A percentile compares a stretch with the other conserved stretches of the same genome.
phyloP scores from a whole-genome alignment of 106 monocot species.

The Hemerocallis citrina region DNA sequence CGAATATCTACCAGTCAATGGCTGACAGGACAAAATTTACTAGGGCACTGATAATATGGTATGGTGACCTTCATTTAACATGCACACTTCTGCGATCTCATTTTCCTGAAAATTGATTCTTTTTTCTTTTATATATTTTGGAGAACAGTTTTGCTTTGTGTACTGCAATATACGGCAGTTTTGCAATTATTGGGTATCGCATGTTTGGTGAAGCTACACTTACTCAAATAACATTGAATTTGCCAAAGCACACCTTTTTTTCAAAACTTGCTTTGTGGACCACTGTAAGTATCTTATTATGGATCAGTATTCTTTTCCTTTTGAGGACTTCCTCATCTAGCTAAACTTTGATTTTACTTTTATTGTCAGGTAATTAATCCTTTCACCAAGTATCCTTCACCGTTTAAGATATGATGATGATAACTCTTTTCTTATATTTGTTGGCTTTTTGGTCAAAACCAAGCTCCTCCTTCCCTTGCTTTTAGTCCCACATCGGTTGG shows the following conservation, averaged over 20 bases:
- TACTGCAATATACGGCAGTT: slow-evolving; percentile 61
- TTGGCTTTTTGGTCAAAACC: no score
- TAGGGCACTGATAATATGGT: slow-evolving; percentile 53
- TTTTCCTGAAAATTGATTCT: background rate
- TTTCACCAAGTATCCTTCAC: no score
- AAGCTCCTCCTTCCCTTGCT: no score
- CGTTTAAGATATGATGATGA: no score
- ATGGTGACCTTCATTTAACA: background rate
- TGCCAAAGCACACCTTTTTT: slow-evolving; percentile 54
- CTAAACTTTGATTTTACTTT: no score
- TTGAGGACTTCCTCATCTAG: background rate
- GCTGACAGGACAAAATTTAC: slow-evolving; percentile 67
- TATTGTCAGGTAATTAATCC: no score
- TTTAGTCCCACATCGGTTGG: no score
- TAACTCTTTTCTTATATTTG: no score
- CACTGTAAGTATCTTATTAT: slow-evolving; percentile 32
- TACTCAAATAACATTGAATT: slow-evolving; percentile 89
- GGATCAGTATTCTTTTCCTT: background rate
- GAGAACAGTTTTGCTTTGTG: slow-evolving; percentile 75
- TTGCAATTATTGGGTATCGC: slow-evolving; percentile 63
- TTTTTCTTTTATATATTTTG: background rate
- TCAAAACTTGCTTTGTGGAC: slow-evolving; percentile 87
- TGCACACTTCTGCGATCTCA: no score
- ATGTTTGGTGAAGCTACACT: slow-evolving; percentile 79
- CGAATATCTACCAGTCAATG: slow-evolving; percentile 96